Evolutionary conservation across 148 eudicot genomes (phyloP), one percentile per base, ranked within the genome.

Genomic region (Fagopyrum esculentum): DNA sequence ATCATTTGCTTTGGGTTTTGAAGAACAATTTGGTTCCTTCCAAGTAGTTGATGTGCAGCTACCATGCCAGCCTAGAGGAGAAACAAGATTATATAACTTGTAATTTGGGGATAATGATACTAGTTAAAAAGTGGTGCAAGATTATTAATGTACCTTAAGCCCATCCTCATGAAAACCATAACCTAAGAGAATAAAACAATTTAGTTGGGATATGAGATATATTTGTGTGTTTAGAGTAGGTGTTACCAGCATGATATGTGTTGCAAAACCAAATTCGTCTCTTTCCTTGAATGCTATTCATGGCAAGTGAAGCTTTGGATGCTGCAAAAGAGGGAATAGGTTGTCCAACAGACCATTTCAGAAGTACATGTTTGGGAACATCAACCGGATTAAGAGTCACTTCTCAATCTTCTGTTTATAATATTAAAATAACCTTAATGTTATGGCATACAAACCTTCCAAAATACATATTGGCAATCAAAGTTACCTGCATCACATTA

Each of bases 111-210:
- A n/a, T n/a, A n/a, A n/a, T n/a, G n/a, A n/a, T n/a, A n/a, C n/a
- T n/a, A 57, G n/a, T 59, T 2, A 30, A 22, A 4, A 59, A 0
- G 15, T 54, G 15, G 0, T 11, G 16, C n/a, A 17, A 6, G 7
- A 1, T 8, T 26, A 8, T 19, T 8, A 30, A 3, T 63, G 19
- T 88, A 94, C 98, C 97, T 94, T 94, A 45, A 94, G 81, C 68
- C 97, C 93, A 81, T 94, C 98, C 80, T 94, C 98, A 75, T 91
- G 93, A 80, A 94, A 91, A 35, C 98, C 97, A 81, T 90, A 89
- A 30, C 97, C 98, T 93, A 83, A 73, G 75, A 82, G 50, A 57
- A 64, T 35, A 64, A 26, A 13, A 72, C n/a, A 40, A 45, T 9
- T n/a, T n/a, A 56, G 26, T 6, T 49, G 16, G 55, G 4, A 51